Base-by-base conservation (phyloP, 306 rosid species). In the Sesbania bispinosa region DNA sequence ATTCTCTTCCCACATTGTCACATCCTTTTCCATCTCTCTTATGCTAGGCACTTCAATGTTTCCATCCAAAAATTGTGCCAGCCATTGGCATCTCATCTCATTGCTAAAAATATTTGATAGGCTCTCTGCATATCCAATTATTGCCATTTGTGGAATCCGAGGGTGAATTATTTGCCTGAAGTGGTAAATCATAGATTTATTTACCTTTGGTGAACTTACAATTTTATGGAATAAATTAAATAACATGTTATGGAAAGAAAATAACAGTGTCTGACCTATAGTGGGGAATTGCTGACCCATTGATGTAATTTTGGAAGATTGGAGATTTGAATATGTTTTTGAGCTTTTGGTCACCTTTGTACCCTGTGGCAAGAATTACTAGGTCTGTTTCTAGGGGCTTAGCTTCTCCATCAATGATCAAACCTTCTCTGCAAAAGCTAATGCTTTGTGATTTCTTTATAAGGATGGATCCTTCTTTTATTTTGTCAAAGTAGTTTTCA, bases 261-360 rank as follows among this genome's bases (percentile, higher is more conserved):
- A n/a, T n/a, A n/a, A n/a, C n/a, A n/a, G n/a, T n/a, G n/a, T n/a
- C 59, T 62, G 1, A 86, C 90, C 87, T 88, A 66, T 83, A 88
- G 14, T 83, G 83, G 10, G 85, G 76, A 51, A 81, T 27, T 2
- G 45, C 3, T 62, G 83, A 43, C 0, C 45, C 75, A 26, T 32
- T 3, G 11, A 88, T 65, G 42, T 59, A 19, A 0, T 57, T 66
- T 55, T 73, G 86, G 29, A 83, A 80, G 35, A 24, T 9, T 35
- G 81, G 78, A 55, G 86, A 81, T 62, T 66, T 76, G 42, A 88
- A 85, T 14, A 88, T 73, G 55, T 26, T 36, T 75, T 69, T 77
- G 16, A 88, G 81, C 66, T 83, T 85, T n/a, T 29, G 46, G 15
- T 80, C 86, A 46, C 92, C 88, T 45, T 41, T 82, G 61, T 42